phyloP scores from a whole-genome alignment of 2,329 filamentous ascomycete genomes.

The Macrophomina tecta region DNA sequence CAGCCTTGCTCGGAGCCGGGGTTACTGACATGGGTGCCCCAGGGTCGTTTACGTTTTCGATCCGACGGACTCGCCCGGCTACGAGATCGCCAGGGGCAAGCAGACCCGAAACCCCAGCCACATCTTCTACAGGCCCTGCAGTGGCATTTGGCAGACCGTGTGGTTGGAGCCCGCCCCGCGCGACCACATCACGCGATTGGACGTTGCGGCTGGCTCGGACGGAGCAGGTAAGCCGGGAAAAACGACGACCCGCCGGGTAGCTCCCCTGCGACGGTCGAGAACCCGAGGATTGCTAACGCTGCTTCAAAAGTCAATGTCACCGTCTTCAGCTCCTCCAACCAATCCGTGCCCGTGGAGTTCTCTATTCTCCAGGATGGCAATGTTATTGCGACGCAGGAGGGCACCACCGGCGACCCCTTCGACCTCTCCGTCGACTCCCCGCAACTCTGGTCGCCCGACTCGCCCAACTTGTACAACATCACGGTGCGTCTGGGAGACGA shows the following conservation, averaged over 20 bases:
- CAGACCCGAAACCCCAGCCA: constrained; percentile 63
- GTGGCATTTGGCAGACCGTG: constrained; percentile 76
- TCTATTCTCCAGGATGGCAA: constrained; percentile 46
- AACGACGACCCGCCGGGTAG: not conserved
- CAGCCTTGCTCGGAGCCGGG: not conserved
- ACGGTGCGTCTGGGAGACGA: constrained; percentile 62
- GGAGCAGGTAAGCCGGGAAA: constrained; percentile 36
- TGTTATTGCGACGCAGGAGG: constrained; percentile 53
- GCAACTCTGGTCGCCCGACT: constrained; percentile 69
- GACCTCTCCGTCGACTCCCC: constrained; percentile 61
- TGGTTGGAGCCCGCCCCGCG: constrained; percentile 70
- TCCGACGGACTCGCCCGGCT: constrained; percentile 64
- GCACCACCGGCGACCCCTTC: constrained; percentile 58
- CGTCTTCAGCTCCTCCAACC: constrained; percentile 55
- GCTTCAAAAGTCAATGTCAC: constrained; percentile 58
- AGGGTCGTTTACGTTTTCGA: constrained; percentile 71
- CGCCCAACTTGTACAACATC: constrained; percentile 69
- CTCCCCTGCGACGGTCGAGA: too few relatives aligned
- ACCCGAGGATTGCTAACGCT: constrained; percentile 15
- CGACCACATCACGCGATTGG: constrained; percentile 64
- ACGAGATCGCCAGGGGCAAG: constrained; percentile 70
- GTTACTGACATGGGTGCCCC: not conserved
- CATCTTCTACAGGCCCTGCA: constrained; percentile 76
- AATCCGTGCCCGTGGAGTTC: constrained; percentile 47
- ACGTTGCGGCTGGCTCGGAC: constrained; percentile 59